Percentiles rank a stretch among this genome's conserved stretches.
phyloP scores from a whole-genome alignment of 768 basidiomycete species.

The Boletus tomentosulus region DNA sequence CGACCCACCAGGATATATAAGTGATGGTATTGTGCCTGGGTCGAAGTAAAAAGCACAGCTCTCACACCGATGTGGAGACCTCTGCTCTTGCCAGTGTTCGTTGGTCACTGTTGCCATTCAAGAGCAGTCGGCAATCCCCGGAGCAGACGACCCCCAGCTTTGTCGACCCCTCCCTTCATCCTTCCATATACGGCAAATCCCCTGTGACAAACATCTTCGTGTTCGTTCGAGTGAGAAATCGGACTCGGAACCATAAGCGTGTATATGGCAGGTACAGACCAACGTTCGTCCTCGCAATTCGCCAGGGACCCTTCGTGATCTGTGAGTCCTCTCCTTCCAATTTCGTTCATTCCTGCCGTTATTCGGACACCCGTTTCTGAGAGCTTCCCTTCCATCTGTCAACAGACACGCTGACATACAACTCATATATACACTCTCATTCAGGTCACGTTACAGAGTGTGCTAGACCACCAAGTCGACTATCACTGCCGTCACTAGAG shows the following conservation, averaged over 20 bases:
- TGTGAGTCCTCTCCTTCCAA: conserved; percentile 9
- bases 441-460: conserved; percentile 3
- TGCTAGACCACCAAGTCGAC: conserved; percentile 2
- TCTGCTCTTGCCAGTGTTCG: neutral
- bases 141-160: neutral
- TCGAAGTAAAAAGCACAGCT: conserved; percentile 12
- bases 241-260: conserved; percentile 1
- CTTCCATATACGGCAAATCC: conserved; percentile 3
- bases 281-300: conserved; percentile 28
- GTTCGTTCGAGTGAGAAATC: conserved; percentile 12
- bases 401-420: conserved; percentile 8
- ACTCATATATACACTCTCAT: neutral
- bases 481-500: neutral
- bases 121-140: conserved; percentile 16
- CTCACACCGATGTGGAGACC: neutral
- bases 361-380: conserved; percentile 5
- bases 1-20: conserved; percentile 6
- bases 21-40: conserved; percentile 14
- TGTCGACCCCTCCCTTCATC: conserved; percentile 3
- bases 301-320: conserved; percentile 7
- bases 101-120: neutral
- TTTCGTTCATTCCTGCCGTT: conserved; percentile 18
- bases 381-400: neutral
- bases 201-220: conserved; percentile 2
- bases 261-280: conserved; percentile 16